These are phyloP conservation scores for Heterobasidion parviporum DNA, from an alignment of 1,284 basidiomycete species.

Conservation along the genomic window DNA sequence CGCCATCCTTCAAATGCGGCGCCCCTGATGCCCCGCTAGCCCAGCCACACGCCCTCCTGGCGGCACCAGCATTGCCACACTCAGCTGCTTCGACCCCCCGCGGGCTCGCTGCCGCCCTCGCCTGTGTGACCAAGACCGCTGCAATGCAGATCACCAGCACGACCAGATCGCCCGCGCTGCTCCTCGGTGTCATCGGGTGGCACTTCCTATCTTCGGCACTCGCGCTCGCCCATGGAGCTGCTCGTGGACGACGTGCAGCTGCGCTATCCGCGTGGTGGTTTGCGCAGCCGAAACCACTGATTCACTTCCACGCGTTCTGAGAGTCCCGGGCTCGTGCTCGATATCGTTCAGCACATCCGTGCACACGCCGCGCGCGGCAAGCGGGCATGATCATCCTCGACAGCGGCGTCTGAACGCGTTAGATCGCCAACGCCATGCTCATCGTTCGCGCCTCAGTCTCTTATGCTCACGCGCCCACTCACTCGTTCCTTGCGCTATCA, in stretches of 20 bases:
- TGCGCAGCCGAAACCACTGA: too few species aligned
- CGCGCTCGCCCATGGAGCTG: too few species aligned
- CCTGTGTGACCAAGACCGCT: slow-evolving; percentile 41
- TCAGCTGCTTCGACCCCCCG: slow-evolving; percentile 39
- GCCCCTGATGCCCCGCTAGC: slow-evolving; percentile 51
- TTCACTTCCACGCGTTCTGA: slow-evolving; percentile 97
- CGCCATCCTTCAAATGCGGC: slow-evolving; percentile 51
- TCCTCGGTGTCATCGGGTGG: slow-evolving; percentile 25
- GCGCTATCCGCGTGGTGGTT: too few species aligned
- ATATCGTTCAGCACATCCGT: slow-evolving; percentile 94
- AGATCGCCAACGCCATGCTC: slow-evolving; percentile 98
- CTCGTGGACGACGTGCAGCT: too few species aligned
- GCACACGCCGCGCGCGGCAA: slow-evolving; percentile 81
- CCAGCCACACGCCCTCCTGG: slow-evolving; percentile 52
- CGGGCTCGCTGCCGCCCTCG: slow-evolving; percentile 51
- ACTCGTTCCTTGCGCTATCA: not conserved
- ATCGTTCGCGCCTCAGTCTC: slow-evolving; percentile 53
- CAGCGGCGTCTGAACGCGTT: slow-evolving; percentile 98
- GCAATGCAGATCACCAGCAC: slow-evolving; percentile 50
- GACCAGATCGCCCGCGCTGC: slow-evolving; percentile 55
- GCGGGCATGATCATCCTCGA: slow-evolving; percentile 99
- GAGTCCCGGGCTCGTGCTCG: slow-evolving; percentile 81
- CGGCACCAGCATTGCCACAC: slow-evolving; percentile 45
- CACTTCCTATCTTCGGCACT: too few species aligned
- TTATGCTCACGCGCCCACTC: not conserved